Base-by-base conservation (phyloP, 164 flowering plant species). In the Magnolia sinica region DNA sequence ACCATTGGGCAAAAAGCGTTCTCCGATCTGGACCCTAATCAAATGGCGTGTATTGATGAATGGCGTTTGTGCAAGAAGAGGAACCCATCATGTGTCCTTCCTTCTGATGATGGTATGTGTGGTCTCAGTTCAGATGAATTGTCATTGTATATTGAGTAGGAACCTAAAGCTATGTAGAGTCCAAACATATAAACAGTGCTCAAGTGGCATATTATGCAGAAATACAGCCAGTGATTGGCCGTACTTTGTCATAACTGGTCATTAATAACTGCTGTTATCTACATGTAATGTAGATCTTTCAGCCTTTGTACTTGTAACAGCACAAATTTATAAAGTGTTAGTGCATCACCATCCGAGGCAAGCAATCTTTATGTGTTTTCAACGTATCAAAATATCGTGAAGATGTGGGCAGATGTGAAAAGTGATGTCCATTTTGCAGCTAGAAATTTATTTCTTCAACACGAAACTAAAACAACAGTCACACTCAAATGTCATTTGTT, bases 41-140 rank as follows among this genome's bases (percentile, higher is more conserved):
- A 84, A 70, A 70, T 77, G 65, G 73, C 83, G 18, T 29, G 75
- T 71, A 82, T 89, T 75, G 88, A 88, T 73, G 76, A 82, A 13
- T 88, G 90, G 91, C 81, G 85, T 11, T 68, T 68, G 1, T 14
- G 20, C 50, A 68, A 31, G 50, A 37, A 68, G 71, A 68, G 27
- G 71, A 18, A 68, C 50, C 11, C n/a, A 3, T 18, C 71, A 68
- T 0, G 20, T 27, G 13, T 29, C n/a, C 50, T 37, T 27, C 14
- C 27, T 19, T 20, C 20, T 22, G 11, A 64, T 8, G 29, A 20
- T 18, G 19, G 24, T 22, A 20, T 11, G 9, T 20, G 23, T 64
- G 20, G 23, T 64, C 19, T 64, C 24, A 64, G 23, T 55, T 64
- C 23, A 64, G 67, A 22, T 18, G 67, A 64, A 20, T 64, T 64